Conservation (phyloP, 2,329 filamentous ascomycete species). For the Dactylellina drechsleri region DNA sequence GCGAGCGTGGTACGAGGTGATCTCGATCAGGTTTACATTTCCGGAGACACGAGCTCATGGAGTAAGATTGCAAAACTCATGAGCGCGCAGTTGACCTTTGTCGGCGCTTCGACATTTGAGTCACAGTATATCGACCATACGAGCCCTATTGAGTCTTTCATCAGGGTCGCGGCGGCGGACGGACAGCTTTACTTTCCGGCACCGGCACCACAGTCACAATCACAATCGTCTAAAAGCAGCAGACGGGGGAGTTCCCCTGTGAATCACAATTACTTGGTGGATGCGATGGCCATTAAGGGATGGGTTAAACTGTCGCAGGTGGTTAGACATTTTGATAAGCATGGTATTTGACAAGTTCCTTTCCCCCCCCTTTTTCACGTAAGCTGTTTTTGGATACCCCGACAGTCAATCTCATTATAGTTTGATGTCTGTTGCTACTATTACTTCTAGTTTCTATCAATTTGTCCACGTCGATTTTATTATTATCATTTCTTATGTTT, state of each 20-base stretch:
- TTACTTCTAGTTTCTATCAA: neutral
- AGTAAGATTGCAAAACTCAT: slow-evolving; percentile 45
- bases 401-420: neutral
- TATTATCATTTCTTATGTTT: slow-evolving; percentile 25
- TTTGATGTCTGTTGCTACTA: slow-evolving; percentile 2
- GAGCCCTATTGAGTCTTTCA: slow-evolving; percentile 38
- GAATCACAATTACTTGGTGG: slow-evolving; percentile 47
- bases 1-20: slow-evolving; percentile 18
- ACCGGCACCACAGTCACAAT: slow-evolving; percentile 1
- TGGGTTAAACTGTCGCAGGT: slow-evolving; percentile 50
- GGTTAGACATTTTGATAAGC: slow-evolving; percentile 48
- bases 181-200: slow-evolving; percentile 48
- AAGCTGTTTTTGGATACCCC: slow-evolving; percentile 18
- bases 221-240: slow-evolving; percentile 33
- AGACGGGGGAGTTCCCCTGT: slow-evolving; percentile 2
- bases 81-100: slow-evolving; percentile 12
- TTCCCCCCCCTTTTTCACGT: slow-evolving; percentile 10
- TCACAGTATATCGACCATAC: slow-evolving; percentile 23
- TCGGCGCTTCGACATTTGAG: slow-evolving; percentile 37
- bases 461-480: slow-evolving; percentile 14
- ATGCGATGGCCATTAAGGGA: slow-evolving; percentile 20
- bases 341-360: slow-evolving; percentile 55
- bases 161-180: slow-evolving; percentile 48
- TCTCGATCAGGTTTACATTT: slow-evolving; percentile 40
- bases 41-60: slow-evolving; percentile 45